phyloP scores from a whole-genome alignment of 306 rosid species.

The Cucumis cinereus region DNA sequence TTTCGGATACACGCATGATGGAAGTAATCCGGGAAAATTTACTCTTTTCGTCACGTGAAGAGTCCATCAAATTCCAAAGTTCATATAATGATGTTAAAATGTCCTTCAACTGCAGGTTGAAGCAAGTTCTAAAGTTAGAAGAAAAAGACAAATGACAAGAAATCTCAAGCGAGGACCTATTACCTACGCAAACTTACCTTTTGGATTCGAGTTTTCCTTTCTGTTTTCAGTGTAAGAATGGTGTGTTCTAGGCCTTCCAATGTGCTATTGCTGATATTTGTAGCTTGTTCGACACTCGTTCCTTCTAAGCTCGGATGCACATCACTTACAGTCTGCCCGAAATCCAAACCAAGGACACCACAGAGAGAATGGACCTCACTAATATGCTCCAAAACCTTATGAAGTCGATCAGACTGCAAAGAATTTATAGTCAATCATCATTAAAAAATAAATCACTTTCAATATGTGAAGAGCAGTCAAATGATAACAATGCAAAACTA shows the following conservation, averaged over 20 bases:
- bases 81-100: conserved; percentile 50
- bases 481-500: background rate
- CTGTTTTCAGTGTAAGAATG: conserved; percentile 53
- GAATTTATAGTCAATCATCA: background rate
- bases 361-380: conserved; percentile 89
- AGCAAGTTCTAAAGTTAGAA: background rate
- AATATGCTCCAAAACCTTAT: conserved; percentile 73
- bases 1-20: conserved; percentile 39
- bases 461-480: background rate
- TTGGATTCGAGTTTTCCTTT: conserved; percentile 55
- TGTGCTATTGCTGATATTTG: conserved; percentile 77
- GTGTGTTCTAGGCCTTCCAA: conserved; percentile 82
- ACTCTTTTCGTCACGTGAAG: conserved; percentile 66
- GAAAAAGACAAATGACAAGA: background rate
- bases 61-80: conserved; percentile 98
- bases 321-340: conserved; percentile 66
- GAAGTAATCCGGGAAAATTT: conserved; percentile 43
- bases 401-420: conserved; percentile 79
- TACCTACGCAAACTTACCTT: conserved; percentile 33
- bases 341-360: conserved; percentile 78
- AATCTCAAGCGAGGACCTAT: background rate
- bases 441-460: background rate
- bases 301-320: conserved; percentile 90
- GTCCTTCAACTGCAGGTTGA: conserved; percentile 66
- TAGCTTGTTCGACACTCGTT: conserved; percentile 54